Evolutionary conservation across 495 filamentous ascomycete genomes (phyloP), one percentile per base, ranked within the genome.

Genomic region (Aspergillus ellipticus): DNA sequence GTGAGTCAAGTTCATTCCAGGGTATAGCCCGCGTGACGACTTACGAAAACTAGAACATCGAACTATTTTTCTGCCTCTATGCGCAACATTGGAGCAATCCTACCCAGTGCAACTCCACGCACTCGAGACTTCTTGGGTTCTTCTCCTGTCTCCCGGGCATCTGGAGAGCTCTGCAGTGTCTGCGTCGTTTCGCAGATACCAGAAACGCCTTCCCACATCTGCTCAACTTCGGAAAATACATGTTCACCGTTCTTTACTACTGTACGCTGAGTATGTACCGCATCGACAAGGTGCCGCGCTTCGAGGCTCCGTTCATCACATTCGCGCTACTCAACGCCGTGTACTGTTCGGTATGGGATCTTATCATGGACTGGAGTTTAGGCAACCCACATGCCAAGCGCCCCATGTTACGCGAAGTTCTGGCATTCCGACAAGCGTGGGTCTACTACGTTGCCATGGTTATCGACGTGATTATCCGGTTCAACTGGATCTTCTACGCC

Each of bases 321-420:
- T 90, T 89, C 59, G 89, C 89, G 2, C 74, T 82, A 15, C 71
- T 96, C 58, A 97, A 96, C 66, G 79, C 85, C 21, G 73, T 93
- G 13, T 97, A 96, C 66, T 86, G 79, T 66, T 89, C 85, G 1
- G 78, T 96, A n/a, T 98, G 94, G 94, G 94, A 98, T 62, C 63
- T 98, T n/a, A 82, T 87, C 54, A 96, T 97, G 89, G 94, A 98
- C 71, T 97, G 92, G 85, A 92, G 80, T 75, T 76, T 97, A 15
- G 79, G 89, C 8, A 90, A 96, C 59, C 81, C 87, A 0, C 83
- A 89, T 48, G 80, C 89, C 3, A 74, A 78, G 35, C 77, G 87
- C 51, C 80, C 76, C 0, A 83, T 91, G 49, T 81, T 98, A 16
- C 85, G 94, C n/a, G 80, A 89, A 39, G 83, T 84, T n/a, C 79